These are phyloP conservation scores for Micromonas commoda DNA, from an alignment of 139 green algal genomes.

Conservation along the genomic window DNA sequence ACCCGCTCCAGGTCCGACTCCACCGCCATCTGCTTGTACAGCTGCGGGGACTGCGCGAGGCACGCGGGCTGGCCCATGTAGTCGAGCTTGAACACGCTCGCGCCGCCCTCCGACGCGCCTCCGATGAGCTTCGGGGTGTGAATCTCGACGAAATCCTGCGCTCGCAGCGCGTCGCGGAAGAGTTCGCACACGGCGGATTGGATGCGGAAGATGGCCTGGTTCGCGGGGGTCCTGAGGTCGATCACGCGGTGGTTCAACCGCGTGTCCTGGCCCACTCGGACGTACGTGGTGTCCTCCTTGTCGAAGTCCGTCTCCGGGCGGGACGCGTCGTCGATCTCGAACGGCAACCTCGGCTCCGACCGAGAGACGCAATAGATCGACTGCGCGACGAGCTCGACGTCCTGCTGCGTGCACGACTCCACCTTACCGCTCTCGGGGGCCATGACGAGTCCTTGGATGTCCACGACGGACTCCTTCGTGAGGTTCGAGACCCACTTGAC, in stretches of 20 bases:
- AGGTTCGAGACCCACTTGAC: constrained; percentile 91
- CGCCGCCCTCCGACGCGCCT: constrained; percentile 81
- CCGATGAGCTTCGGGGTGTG: constrained; percentile 87
- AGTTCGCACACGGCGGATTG: constrained; percentile 84
- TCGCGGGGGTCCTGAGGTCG: constrained; percentile 93
- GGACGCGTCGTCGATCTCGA: constrained; percentile 41
- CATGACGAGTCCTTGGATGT: constrained; percentile 67
- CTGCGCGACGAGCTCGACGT: constrained; percentile 52
- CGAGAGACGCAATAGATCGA: constrained; percentile 49
- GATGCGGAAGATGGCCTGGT: constrained; percentile 92
- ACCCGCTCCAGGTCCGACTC: constrained; percentile 81
- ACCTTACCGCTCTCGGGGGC: constrained; percentile 53
- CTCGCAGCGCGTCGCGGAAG: constrained; percentile 72
- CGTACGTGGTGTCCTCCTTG: constrained; percentile 58
- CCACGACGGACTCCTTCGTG: constrained; percentile 88
- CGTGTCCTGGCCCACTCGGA: constrained; percentile 76
- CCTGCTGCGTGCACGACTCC: constrained; percentile 70
- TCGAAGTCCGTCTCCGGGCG: constrained; percentile 36
- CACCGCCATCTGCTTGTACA: constrained; percentile 99
- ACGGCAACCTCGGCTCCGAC: constrained; percentile 32
- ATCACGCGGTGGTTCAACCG: constrained; percentile 85
- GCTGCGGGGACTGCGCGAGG: constrained; percentile 88
- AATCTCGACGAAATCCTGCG: constrained; percentile 85
- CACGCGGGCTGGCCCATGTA: constrained; percentile 88
- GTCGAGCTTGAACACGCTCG: constrained; percentile 84